Percentiles rank a stretch among this genome's conserved stretches.
These are phyloP conservation scores for Phytophthora megakarya DNA, from an alignment of 352 stramenopile species.

Conservation along the genomic window DNA sequence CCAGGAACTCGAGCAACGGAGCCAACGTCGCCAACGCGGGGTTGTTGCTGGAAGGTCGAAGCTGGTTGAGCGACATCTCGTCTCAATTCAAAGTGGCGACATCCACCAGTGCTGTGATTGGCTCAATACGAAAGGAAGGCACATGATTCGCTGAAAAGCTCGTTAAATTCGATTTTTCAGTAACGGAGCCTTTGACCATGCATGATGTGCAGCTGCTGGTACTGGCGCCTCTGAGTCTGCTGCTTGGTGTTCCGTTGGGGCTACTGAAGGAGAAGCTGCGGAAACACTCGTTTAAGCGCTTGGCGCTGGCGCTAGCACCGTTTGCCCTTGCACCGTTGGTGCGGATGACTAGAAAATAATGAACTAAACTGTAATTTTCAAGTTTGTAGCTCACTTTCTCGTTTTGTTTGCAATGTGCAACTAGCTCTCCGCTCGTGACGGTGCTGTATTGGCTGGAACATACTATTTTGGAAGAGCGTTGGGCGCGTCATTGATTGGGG, in stretches of 20 bases:
- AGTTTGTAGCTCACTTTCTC: neutral
- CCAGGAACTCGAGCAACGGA: constrained; percentile 62
- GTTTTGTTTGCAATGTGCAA: constrained; percentile 5
- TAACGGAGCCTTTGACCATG: constrained; percentile 18
- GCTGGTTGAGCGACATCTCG: constrained; percentile 30
- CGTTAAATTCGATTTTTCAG: constrained; percentile 5
- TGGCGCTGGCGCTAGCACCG: constrained; percentile 46
- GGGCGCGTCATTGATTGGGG: constrained; percentile 64
- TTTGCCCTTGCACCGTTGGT: constrained; percentile 50
- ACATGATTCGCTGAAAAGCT: constrained; percentile 37
- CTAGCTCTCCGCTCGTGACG: constrained; percentile 48
- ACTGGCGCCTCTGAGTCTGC: constrained; percentile 41
- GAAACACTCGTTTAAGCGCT: constrained; percentile 51
- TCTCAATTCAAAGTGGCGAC: constrained; percentile 3
- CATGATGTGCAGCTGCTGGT: constrained; percentile 37
- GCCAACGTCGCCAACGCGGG: constrained; percentile 40
- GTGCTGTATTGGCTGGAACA: constrained; percentile 24
- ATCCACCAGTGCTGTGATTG: constrained; percentile 14
- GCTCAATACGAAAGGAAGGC: constrained; percentile 1
- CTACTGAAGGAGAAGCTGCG: constrained; percentile 56
- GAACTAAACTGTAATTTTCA: constrained; percentile 10
- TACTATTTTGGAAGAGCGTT: constrained; percentile 51
- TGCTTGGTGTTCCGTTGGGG: constrained; percentile 51
- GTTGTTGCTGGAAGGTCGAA: constrained; percentile 1
- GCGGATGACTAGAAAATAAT: constrained; percentile 1